These are phyloP conservation scores for Mangifera indica DNA, from an alignment of 345 rosid genomes.

Conservation along the genomic window DNA sequence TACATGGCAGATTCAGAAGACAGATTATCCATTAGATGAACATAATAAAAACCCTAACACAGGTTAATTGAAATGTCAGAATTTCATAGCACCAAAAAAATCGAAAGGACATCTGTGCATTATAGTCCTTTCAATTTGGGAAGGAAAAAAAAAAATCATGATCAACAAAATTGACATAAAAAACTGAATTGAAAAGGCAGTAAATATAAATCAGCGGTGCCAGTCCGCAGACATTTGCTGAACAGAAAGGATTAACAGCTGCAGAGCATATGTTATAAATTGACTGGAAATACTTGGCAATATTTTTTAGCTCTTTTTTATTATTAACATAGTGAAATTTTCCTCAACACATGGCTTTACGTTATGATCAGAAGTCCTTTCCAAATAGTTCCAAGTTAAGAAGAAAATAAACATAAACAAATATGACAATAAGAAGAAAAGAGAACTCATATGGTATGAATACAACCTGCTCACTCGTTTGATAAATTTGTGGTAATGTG, in stretches of 20 bases:
- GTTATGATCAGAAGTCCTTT: not conserved
- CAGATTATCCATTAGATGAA: not conserved
- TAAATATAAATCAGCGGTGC: no score
- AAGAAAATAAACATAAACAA: not conserved
- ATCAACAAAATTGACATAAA: not conserved
- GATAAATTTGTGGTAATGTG: not conserved
- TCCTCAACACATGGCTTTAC: not conserved
- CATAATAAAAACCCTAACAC: not conserved
- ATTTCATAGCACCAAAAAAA: not conserved
- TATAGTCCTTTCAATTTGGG: not conserved
- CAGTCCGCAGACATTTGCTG: no score
- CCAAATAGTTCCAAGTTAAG: not conserved
- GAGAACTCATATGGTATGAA: not conserved
- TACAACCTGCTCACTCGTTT: not conserved
- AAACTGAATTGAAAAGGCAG: not conserved
- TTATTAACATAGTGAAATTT: slow-evolving; percentile 2
- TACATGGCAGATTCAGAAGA: slow-evolving; percentile 15
- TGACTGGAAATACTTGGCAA: not conserved
- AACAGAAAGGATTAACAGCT: not conserved
- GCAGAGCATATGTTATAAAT: not conserved
- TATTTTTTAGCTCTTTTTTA: not conserved
- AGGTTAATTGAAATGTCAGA: slow-evolving; percentile 1
- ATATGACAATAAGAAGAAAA: not conserved
- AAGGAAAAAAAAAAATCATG: not conserved
- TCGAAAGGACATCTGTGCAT: not conserved